A percentile compares a stretch with the other conserved stretches of the same genome.
Evolutionary conservation across 176 grass and related monocot genomes (phyloP).

Genomic region (Hordeum marinum): DNA sequence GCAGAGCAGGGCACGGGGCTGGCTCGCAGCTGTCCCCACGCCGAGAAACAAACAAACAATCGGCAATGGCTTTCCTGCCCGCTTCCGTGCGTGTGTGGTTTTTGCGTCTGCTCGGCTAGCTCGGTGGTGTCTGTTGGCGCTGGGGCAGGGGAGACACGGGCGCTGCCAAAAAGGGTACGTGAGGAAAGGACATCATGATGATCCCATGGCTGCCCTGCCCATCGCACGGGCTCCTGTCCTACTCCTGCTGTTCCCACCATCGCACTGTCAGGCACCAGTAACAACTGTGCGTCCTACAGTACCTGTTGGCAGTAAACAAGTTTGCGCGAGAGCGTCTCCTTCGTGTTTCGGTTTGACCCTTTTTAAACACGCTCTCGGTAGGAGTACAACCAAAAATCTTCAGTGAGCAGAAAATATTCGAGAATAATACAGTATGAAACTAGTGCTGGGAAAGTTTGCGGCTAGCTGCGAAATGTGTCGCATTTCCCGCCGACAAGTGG

Average conservation of each 20-base stretch:
- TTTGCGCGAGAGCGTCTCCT: too few relatives aligned
- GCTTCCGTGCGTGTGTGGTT: background rate
- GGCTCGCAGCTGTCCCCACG: conserved; percentile 8
- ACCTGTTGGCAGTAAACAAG: too few relatives aligned
- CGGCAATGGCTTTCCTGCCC: background rate
- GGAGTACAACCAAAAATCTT: too few relatives aligned
- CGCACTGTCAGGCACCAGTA: background rate
- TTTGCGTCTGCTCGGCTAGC: background rate
- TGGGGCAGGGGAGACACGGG: conserved; percentile 16
- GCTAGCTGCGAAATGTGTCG: background rate
- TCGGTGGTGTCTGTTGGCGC: background rate
- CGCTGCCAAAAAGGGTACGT: background rate
- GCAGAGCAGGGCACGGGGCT: background rate
- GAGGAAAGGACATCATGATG: conserved; percentile 26
- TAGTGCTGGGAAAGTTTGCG: background rate
- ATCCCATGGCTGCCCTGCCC: background rate
- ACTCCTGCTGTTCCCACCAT: background rate
- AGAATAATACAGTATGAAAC: background rate
- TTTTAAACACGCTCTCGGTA: too few relatives aligned
- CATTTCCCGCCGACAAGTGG: background rate
- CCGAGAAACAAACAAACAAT: conserved; percentile 27
- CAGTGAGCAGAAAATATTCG: too few relatives aligned
- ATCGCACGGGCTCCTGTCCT: conserved; percentile 12
- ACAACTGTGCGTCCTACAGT: background rate
- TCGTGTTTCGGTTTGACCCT: too few relatives aligned